Base-by-base conservation (phyloP, 306 rosid genomes). In the Amphicarpaea edgeworthii region DNA sequence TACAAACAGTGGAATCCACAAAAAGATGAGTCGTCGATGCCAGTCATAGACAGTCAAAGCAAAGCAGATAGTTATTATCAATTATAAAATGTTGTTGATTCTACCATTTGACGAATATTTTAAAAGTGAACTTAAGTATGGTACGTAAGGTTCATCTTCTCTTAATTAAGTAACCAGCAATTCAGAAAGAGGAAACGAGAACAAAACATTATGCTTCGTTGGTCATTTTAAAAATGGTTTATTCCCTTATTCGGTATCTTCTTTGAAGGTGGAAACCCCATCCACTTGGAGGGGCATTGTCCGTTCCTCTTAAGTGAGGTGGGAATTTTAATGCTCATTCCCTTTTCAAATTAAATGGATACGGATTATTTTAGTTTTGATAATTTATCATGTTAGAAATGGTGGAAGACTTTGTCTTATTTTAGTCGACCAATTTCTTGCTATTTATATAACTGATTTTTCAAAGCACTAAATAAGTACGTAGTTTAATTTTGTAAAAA, bases 281-380 rank as follows among this genome's bases (percentile, higher is more conserved):
- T 76, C 73, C 85, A 81, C 81, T 70, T 81, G 81, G 81, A 53
- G 47, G 32, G 2, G 1, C 12, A 62, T 53, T 41, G 78, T 62
- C 85, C 85, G 76, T 70, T 70, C 68, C n/a, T 26, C 59, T 23
- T 24, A 46, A 30, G 57, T 62, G 16, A 64, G 50, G 61, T 57
- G 49, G 8, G 49, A 50, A 60, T 81, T 61, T 24, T 23, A 76
- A 53, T 58, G 30, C 45, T 76, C 32, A 66, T 55, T 65, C 46
- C 47, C 17, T 26, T 47, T 51, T 34, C 14, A 14, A 54, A 42
- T 42, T n/a, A 51, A 63, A 42, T 70, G 17, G 42, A 43, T 28
- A 57, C 40, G 1, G 3, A 14, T 37, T 54, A 30, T 54, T 68
- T 42, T 19, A 19, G 12, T 77, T 53, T 55, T 58, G 3, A 43